These are phyloP conservation scores for Capsicum chinense DNA, from an alignment of 257 asterid species.

Conservation along the genomic window DNA sequence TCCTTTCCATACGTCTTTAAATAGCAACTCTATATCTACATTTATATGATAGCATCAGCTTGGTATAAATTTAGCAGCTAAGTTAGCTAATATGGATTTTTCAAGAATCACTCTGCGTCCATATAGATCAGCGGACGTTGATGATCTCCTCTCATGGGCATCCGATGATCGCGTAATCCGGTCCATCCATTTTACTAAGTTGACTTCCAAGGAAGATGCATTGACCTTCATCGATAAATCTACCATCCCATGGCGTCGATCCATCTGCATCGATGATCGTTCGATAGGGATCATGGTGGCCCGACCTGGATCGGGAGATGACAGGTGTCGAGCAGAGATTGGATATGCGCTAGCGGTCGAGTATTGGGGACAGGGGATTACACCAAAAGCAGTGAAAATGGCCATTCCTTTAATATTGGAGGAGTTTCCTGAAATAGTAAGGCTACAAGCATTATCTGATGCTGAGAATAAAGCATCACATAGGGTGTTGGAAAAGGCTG, in stretches of 20 bases:
- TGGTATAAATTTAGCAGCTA: neutral
- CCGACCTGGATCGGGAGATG: slow-evolving; percentile 44
- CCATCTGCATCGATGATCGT: slow-evolving; percentile 53
- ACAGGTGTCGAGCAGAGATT: slow-evolving; percentile 48
- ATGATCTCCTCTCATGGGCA: slow-evolving; percentile 55
- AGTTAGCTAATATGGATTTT: slow-evolving; percentile 39
- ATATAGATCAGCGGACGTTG: slow-evolving; percentile 44
- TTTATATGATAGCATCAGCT: neutral
- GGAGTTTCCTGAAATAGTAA: slow-evolving; percentile 43
- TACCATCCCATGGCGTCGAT: slow-evolving; percentile 58
- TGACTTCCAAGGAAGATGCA: slow-evolving; percentile 52
- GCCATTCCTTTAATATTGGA: slow-evolving; percentile 44
- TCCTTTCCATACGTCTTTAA: too few species aligned
- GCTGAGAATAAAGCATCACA: slow-evolving; percentile 54
- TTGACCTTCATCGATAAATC: slow-evolving; percentile 46
- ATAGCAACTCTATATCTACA: too few species aligned
- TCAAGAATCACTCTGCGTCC: slow-evolving; percentile 47
- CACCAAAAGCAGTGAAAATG: slow-evolving; percentile 46
- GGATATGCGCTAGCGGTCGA: slow-evolving; percentile 48
- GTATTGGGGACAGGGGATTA: slow-evolving; percentile 56
- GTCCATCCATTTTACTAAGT: slow-evolving; percentile 40
- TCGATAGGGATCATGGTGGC: slow-evolving; percentile 44
- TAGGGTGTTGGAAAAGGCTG: slow-evolving; percentile 52
- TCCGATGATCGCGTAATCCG: slow-evolving; percentile 56
- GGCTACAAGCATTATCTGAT: slow-evolving; percentile 46